A percentile compares a stretch with the other conserved stretches of the same genome.
phyloP scores from a whole-genome alignment of 768 basidiomycete species.

The Rhodotorula babjevae region DNA sequence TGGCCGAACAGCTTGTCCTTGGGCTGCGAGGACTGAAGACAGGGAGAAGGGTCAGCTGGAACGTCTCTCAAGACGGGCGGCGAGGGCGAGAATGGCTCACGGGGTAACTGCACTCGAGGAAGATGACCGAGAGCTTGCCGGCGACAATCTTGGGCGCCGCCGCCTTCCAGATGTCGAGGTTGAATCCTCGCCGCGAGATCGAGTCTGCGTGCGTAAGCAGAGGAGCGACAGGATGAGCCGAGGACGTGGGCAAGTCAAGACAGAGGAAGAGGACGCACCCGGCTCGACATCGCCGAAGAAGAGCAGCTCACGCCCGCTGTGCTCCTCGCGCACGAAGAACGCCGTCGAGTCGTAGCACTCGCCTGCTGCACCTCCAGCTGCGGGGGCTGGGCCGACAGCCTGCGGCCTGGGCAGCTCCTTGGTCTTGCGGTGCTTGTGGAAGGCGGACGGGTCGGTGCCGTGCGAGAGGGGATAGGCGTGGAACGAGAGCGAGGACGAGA shows the following conservation, averaged over 20 bases:
- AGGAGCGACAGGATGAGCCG: background rate
- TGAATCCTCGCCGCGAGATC: conserved; percentile 60
- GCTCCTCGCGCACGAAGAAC: conserved; percentile 69
- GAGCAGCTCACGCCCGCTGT: conserved; percentile 63
- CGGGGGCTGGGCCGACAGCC: no score
- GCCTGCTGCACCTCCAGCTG: background rate
- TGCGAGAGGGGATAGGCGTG: conserved; percentile 59
- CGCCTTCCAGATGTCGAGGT: conserved; percentile 68
- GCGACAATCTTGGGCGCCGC: conserved; percentile 70
- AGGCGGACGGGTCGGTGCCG: conserved; percentile 59
- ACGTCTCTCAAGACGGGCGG: background rate
- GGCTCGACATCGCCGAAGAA: conserved; percentile 96
- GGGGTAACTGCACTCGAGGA: conserved; percentile 79
- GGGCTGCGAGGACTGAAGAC: conserved; percentile 59
- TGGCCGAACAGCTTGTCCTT: conserved; percentile 75
- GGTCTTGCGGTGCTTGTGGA: conserved; percentile 37
- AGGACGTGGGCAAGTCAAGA: background rate
- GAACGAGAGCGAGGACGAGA: conserved; percentile 55
- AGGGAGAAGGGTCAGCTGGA: background rate
- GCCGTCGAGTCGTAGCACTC: conserved; percentile 70
- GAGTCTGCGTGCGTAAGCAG: conserved; percentile 51
- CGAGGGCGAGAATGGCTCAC: conserved; percentile 13
- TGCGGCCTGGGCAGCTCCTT: background rate
- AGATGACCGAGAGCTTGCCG: conserved; percentile 65
- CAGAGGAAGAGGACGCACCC: conserved; percentile 16